Percentiles rank a stretch among this genome's conserved stretches.
phyloP scores from a whole-genome alignment of 2,329 filamentous ascomycete species.

The Cytospora schulzeri region DNA sequence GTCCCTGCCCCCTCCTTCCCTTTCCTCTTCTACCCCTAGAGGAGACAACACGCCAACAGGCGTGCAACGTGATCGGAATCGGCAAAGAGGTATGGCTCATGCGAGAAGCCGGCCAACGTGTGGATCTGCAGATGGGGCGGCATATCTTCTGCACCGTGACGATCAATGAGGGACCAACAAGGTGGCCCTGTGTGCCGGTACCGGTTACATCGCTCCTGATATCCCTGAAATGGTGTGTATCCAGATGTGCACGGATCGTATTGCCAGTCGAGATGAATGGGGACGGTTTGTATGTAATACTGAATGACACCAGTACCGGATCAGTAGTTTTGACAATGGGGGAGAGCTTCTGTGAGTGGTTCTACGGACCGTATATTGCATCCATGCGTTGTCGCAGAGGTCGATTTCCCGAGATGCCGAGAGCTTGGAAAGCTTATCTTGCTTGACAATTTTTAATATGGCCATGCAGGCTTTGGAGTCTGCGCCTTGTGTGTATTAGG shows the following conservation, averaged over 20 bases:
- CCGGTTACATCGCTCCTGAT: background rate
- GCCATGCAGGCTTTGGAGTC: background rate
- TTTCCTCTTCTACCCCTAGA: too few species aligned
- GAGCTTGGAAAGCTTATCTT: slow-evolving; percentile 20
- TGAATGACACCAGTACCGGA: too few species aligned
- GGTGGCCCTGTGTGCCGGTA: background rate
- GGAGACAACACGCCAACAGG: background rate
- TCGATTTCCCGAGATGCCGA: slow-evolving; percentile 1
- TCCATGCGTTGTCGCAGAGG: too few species aligned
- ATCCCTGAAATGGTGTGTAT: background rate
- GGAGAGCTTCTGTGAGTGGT: too few species aligned
- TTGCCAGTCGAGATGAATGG: too few species aligned
- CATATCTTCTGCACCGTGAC: background rate
- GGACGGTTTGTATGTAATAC: too few species aligned
- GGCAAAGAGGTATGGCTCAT: slow-evolving; percentile 1
- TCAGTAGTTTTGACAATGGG: too few species aligned
- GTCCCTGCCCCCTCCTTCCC: too few species aligned
- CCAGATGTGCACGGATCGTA: too few species aligned
- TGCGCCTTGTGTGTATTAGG: background rate
- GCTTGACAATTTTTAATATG: background rate
- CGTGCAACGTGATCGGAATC: background rate
- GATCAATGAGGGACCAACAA: background rate
- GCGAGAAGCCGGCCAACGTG: slow-evolving; percentile 2
- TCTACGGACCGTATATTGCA: too few species aligned
- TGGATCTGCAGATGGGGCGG: background rate